phyloP scores from a whole-genome alignment of 306 rosid species.

The Leucaena leucocephala region DNA sequence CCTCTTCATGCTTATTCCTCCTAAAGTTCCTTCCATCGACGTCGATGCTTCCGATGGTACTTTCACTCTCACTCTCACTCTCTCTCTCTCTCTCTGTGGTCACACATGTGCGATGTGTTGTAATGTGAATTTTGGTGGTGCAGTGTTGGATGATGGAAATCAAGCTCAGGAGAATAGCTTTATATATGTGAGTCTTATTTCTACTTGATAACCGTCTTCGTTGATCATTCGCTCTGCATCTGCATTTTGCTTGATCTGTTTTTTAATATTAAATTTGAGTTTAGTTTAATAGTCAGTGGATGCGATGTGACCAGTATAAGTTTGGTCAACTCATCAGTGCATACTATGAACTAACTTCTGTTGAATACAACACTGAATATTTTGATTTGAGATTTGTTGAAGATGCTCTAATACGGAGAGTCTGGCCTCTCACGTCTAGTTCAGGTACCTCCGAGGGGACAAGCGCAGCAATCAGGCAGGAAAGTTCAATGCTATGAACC shows the following conservation, averaged over 20 bases:
- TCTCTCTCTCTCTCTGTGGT: constrained; percentile 1
- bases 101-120: background rate
- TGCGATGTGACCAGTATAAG: background rate
- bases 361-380: constrained; percentile 3
- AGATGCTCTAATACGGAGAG: constrained; percentile 14
- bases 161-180: constrained; percentile 78
- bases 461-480: constrained; percentile 66
- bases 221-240: constrained; percentile 13
- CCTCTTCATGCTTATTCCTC: constrained; percentile 90
- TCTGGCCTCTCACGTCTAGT: constrained; percentile 27
- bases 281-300: constrained; percentile 15
- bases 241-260: constrained; percentile 22
- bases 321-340: background rate
- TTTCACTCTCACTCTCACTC: constrained; percentile 12
- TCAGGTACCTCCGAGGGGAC: constrained; percentile 90
- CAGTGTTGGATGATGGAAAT: constrained; percentile 86
- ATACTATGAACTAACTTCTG: constrained; percentile 3
- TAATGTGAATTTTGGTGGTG: constrained; percentile 36
- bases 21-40: constrained; percentile 84
- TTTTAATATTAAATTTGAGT: background rate
- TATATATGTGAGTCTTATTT: constrained; percentile 72
- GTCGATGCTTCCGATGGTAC: constrained; percentile 92
- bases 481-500: constrained; percentile 94
- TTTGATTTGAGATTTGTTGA: constrained; percentile 9
- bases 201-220: background rate